phyloP scores from a whole-genome alignment of 2,329 filamentous ascomycete species.

The Fusarium heterosporum region DNA sequence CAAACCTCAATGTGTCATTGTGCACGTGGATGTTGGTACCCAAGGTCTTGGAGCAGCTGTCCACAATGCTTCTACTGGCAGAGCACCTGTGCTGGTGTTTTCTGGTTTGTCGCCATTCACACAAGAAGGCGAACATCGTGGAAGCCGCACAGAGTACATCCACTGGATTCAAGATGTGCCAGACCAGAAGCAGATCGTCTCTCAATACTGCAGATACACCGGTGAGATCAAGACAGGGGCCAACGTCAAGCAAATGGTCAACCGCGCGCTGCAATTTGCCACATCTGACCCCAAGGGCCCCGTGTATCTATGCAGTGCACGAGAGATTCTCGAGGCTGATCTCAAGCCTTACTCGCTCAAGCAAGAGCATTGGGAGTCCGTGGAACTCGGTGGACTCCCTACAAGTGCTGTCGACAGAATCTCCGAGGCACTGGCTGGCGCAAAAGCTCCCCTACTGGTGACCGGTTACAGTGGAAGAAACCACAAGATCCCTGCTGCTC shows the following conservation, averaged over 20 bases:
- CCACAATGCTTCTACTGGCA: constrained; percentile 81
- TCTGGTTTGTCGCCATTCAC: constrained; percentile 83
- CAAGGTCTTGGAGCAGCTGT: constrained; percentile 82
- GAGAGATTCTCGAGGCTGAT: constrained; percentile 89
- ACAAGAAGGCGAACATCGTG: constrained; percentile 80
- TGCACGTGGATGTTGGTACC: constrained; percentile 86
- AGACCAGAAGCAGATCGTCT: constrained; percentile 82
- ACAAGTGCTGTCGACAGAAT: constrained; percentile 67
- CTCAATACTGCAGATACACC: constrained; percentile 86
- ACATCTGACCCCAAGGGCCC: constrained; percentile 81
- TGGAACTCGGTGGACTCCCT: constrained; percentile 72
- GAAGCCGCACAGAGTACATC: constrained; percentile 84
- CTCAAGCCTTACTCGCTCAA: constrained; percentile 77
- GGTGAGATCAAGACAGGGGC: constrained; percentile 85
- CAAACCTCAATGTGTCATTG: constrained; percentile 80
- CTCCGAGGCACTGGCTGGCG: constrained; percentile 70
- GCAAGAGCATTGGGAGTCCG: constrained; percentile 76
- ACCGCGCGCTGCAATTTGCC: constrained; percentile 85
- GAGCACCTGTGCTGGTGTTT: constrained; percentile 81
- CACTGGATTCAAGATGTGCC: constrained; percentile 89
- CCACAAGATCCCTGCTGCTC: constrained; percentile 67
- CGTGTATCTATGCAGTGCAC: constrained; percentile 80
- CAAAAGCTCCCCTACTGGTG: constrained; percentile 75
- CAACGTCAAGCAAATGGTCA: constrained; percentile 91
- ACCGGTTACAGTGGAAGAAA: constrained; percentile 80